phyloP scores from a whole-genome alignment of 768 basidiomycete genomes.

The Mrakia gelida region DNA sequence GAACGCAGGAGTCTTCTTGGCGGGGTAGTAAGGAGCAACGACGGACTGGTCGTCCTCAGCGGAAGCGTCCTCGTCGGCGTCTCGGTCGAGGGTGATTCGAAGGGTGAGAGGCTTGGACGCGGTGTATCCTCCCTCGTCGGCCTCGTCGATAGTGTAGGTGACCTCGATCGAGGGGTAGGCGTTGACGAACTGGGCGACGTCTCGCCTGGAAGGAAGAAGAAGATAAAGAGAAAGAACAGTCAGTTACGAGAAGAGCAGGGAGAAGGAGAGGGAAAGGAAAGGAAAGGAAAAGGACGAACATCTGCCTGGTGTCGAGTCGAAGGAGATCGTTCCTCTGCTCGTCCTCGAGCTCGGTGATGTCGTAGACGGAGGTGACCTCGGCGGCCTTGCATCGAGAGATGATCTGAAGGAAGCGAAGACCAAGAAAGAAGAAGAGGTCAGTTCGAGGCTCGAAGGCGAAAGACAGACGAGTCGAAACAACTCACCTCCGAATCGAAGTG shows the following conservation, averaged over 20 bases:
- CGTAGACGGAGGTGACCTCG: conserved; percentile 83
- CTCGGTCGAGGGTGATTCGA: conserved; percentile 71
- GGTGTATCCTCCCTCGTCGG: conserved; percentile 54
- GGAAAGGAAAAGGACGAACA: conserved; percentile 55
- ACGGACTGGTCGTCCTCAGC: conserved; percentile 70
- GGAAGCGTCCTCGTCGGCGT: conserved; percentile 69
- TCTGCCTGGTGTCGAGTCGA: conserved; percentile 77
- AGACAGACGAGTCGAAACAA: not conserved
- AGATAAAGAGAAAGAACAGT: conserved; percentile 33
- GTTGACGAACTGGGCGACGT: conserved; percentile 92
- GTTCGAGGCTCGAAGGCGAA: not conserved
- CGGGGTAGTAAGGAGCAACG: conserved; percentile 90
- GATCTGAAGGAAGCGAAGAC: conserved; percentile 49
- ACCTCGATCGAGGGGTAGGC: conserved; percentile 97
- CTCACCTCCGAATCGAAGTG: conserved; percentile 86
- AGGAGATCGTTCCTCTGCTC: conserved; percentile 74
- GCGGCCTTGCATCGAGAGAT: conserved; percentile 78
- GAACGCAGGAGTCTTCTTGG: conserved; percentile 89
- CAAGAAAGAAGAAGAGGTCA: not conserved
- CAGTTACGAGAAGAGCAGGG: not conserved
- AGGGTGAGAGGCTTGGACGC: conserved; percentile 78
- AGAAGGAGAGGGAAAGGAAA: not conserved
- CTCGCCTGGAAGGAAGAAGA: conserved; percentile 57
- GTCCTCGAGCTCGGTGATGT: conserved; percentile 98
- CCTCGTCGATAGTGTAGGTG: conserved; percentile 68